Conservation (phyloP, 1,284 basidiomycete genomes). For the Leccinum fuscescens region DNA sequence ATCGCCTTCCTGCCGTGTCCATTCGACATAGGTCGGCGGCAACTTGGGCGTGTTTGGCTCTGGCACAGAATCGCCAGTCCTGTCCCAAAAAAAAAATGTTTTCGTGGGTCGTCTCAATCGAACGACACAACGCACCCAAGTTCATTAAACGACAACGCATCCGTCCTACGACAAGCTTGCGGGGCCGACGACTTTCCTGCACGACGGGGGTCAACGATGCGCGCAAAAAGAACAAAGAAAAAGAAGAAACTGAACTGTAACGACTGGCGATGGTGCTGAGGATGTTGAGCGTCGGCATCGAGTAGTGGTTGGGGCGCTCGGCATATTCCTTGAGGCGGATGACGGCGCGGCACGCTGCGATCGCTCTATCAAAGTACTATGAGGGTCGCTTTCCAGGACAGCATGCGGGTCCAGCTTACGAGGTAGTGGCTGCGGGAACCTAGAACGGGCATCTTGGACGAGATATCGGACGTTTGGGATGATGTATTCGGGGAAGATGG, state of each 20-base stretch:
- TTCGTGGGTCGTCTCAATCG: neutral
- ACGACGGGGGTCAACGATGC: neutral
- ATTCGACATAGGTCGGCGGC: slow-evolving; percentile 22
- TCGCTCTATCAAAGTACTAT: slow-evolving; percentile 15
- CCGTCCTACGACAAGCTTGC: slow-evolving; percentile 13
- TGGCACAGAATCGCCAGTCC: slow-evolving; percentile 12
- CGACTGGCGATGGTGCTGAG: slow-evolving; percentile 20
- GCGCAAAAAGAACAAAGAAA: neutral
- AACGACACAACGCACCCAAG: slow-evolving; percentile 14
- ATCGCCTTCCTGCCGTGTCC: slow-evolving; percentile 2
- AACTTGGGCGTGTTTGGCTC: slow-evolving; percentile 18
- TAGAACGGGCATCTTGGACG: slow-evolving; percentile 62
- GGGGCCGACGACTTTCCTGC: slow-evolving; percentile 20
- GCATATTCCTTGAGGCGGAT: slow-evolving; percentile 54
- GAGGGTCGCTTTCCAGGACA: neutral
- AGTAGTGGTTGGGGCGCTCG: slow-evolving; percentile 20
- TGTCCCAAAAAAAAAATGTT: neutral
- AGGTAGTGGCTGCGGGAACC: slow-evolving; percentile 65
- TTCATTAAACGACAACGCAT: slow-evolving; percentile 20
- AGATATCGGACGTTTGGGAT: slow-evolving; percentile 87
- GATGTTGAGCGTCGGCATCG: slow-evolving; percentile 25
- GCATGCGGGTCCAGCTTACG: slow-evolving; percentile 39
- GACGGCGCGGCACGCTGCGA: slow-evolving; percentile 60
- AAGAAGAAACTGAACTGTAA: slow-evolving; percentile 15
- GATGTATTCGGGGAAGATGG: slow-evolving; percentile 91